Conservation (phyloP, 495 filamentous ascomycete species). For the Immersiella caudata region DNA sequence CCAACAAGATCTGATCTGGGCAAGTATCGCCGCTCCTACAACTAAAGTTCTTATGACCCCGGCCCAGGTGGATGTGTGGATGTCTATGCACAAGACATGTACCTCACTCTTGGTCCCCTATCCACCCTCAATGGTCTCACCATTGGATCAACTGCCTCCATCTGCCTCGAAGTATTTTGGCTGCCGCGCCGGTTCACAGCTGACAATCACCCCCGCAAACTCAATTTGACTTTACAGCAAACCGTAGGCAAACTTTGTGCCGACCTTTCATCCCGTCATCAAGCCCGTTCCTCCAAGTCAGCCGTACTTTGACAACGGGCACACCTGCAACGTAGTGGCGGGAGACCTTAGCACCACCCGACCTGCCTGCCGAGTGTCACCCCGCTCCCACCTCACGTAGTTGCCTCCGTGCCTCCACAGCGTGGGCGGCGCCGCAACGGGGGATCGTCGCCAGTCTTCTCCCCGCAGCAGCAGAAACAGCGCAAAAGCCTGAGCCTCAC, state of each 20-base stretch:
- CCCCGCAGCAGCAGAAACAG: too few relatives aligned
- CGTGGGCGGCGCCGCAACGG: not conserved
- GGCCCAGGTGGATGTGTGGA: not conserved
- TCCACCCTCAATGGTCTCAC: too few relatives aligned
- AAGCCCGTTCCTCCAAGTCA: not conserved
- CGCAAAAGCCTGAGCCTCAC: not conserved
- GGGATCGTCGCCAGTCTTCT: not conserved
- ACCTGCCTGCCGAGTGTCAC: not conserved
- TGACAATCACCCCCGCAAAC: not conserved
- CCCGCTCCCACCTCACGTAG: not conserved
- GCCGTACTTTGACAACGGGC: not conserved
- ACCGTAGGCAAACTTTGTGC: not conserved
- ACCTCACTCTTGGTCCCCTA: too few relatives aligned
- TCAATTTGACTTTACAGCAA: not conserved
- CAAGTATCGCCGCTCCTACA: not conserved
- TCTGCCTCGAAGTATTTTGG: too few relatives aligned
- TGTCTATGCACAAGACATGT: too few relatives aligned
- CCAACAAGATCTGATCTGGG: not conserved
- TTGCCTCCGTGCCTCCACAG: not conserved
- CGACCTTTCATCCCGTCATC: not conserved
- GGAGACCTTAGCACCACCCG: not conserved
- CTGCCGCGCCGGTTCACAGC: not conserved
- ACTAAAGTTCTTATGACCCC: not conserved
- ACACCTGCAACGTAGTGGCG: not conserved
- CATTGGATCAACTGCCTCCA: too few relatives aligned